These are phyloP conservation scores for Tillandsia fasciculata DNA, from an alignment of 176 grass and related monocot genomes.

Conservation along the genomic window DNA sequence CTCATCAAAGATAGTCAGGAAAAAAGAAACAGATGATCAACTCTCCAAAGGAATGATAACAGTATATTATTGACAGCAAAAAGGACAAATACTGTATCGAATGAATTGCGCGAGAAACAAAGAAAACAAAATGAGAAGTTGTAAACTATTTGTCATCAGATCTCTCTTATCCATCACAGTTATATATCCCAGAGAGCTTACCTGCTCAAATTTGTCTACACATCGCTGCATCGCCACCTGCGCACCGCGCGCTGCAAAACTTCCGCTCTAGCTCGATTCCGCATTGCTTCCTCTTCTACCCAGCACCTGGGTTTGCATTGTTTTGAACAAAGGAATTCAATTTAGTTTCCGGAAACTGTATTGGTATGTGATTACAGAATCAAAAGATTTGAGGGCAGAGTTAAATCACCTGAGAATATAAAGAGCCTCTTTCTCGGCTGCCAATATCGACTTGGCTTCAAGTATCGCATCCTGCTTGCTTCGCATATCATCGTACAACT, in stretches of 20 bases:
- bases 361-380: neutral
- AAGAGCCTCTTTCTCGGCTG: conserved; percentile 81
- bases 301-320: conserved; percentile 32
- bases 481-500: conserved; percentile 32
- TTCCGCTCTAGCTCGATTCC: conserved; percentile 23
- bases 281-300: conserved; percentile 54
- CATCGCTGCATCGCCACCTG: conserved; percentile 35
- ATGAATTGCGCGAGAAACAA: neutral
- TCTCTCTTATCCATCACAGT: neutral
- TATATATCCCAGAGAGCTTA: neutral
- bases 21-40: neutral
- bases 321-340: neutral
- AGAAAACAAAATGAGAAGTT: neutral
- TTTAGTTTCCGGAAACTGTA: neutral
- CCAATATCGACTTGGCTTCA: conserved; percentile 70
- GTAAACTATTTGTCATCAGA: neutral
- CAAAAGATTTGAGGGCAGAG: neutral
- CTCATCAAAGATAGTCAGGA: too few species aligned
- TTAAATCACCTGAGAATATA: conserved; percentile 65
- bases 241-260: conserved; percentile 37
- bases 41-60: neutral
- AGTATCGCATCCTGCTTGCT: conserved; percentile 49
- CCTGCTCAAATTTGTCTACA: neutral
- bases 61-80: neutral
- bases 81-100: neutral